Conservation (phyloP, 805 yeast species). For the Starmerella floricola region DNA sequence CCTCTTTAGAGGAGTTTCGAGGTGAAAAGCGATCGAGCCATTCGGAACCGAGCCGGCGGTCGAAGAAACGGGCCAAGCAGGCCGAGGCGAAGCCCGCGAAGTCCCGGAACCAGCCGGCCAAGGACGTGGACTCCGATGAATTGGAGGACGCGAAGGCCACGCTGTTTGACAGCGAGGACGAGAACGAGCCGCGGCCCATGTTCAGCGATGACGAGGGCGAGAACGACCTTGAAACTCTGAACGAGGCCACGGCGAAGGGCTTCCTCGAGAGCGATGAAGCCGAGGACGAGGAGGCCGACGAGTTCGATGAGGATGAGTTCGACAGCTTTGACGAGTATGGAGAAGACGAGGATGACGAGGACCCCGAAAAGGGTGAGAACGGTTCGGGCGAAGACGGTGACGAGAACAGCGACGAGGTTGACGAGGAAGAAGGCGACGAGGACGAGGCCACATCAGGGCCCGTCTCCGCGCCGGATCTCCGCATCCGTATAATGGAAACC, state of each 20-base stretch:
- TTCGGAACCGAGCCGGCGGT: conserved; percentile 24
- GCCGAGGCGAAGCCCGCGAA: conserved; percentile 7
- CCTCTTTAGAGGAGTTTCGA: conserved; percentile 69
- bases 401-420: conserved; percentile 18
- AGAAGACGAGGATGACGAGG: conserved; percentile 18
- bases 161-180: conserved; percentile 55
- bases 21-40: conserved; percentile 24
- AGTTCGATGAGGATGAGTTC: conserved; percentile 13
- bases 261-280: conserved; percentile 20
- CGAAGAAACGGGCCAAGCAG: conserved; percentile 25
- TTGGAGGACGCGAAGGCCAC: conserved; percentile 40
- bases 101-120: background rate
- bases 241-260: conserved; percentile 23
- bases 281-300: conserved; percentile 17
- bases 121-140: conserved; percentile 36
- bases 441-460: conserved; percentile 25
- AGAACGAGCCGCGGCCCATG: conserved; percentile 42
- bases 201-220: conserved; percentile 65
- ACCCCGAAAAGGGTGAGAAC: conserved; percentile 13
- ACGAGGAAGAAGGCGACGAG: conserved; percentile 14
- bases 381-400: conserved; percentile 21
- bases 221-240: conserved; percentile 39
- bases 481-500: conserved; percentile 92
- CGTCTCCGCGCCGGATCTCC: conserved; percentile 57
- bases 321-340: conserved; percentile 23